Base-by-base conservation (phyloP, 2,329 filamentous ascomycete species). In the Botryotinia convoluta region DNA sequence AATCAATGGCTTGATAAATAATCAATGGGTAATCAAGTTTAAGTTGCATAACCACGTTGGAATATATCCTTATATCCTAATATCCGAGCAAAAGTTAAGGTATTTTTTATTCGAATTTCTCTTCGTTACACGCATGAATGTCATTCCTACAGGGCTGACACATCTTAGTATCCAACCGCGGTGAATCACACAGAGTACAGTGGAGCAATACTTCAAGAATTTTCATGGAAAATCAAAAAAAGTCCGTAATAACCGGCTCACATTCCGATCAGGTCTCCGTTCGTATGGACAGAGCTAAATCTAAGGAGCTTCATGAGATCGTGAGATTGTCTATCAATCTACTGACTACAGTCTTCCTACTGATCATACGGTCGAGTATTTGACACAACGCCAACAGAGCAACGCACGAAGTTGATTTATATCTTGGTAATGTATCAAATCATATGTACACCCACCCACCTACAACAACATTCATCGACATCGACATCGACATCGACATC, bases 131-230 rank as follows among this genome's bases (percentile, higher is more conserved):
- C 22, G 12, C 22, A n/a, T 67, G 26, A 67, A 39, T 35, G n/a
- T 18, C n/a, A 57, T 57, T 57, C 51, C 45, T 67, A 54, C 64
- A 67, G 45, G 64, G 64, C 64, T 67, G 64, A 67, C 7, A 54
- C n/a, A 67, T 51, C 35, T 37, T 62, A 57, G 51, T 42, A n/a
- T 39, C 45, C 44, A 67, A 51, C 45, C 64, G 29, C 26, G 16
- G 64, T 37, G 35, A 29, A 67, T 18, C 26, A 39, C 14, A 18
- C 51, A 57, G n/a, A 57, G 51, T 14, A 68, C 16, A 18, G 45
- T 54, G 45, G 64, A 54, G 44, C 44, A 22, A 1, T 22, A 18
- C 64, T 18, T 54, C 35, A 22, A 54, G 26, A 68, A 35, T 48
- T 39, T 68, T n/a, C 45, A 68, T 39, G 64, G 64, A 54, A 68